Base-by-base conservation (phyloP, 306 rosid species). In the Casuarina glauca region DNA sequence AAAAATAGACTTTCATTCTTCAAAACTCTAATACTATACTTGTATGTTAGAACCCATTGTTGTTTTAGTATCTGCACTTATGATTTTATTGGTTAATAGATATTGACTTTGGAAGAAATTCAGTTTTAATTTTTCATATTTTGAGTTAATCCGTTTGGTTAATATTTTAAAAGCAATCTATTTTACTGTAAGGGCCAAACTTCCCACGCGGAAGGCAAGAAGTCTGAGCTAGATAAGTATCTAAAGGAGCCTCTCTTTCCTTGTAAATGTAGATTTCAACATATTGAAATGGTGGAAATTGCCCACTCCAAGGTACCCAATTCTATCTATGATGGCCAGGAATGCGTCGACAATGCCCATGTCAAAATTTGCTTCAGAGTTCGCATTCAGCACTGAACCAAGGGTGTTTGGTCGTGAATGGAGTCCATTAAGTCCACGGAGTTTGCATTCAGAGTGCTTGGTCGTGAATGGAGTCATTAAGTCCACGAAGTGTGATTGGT, bases 211-310 rank as follows among this genome's bases (percentile, higher is more conserved):
- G 99, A 95, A 44, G 96, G 95, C 26, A 68, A 81, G 12, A 95
- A 95, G 69, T 26, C 32, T 26, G 32, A 26, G 32, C 32, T 26
- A 26, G 32, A 26, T 26, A 26, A 26, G 32, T 26, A 93, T 82
- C 80, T 95, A 48, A 97, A 95, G 88, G 97, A 95, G 53, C 99
- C 98, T 55, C 92, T 90, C 74, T 95, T 93, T 83, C 99, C 99
- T 2, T 89, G 99, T 0, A 88, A 88, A 87, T 70, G 91, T 85
- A 19, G 99, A 90, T 67, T 93, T 95, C 87, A 88, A 78, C 81
- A 78, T 95, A 57, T 78, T 93, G 51, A 93, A 95, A 69, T 95
- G 99, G 99, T 95, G 98, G 99, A 95, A 84, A 85, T 97, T 95
- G 54, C 99, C 93, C 76, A 91, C 96, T 75, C 98, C 98, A 6